phyloP scores from a whole-genome alignment of 202 grass and related monocot genomes.

The Schoenoplectus tabernaemontani region DNA sequence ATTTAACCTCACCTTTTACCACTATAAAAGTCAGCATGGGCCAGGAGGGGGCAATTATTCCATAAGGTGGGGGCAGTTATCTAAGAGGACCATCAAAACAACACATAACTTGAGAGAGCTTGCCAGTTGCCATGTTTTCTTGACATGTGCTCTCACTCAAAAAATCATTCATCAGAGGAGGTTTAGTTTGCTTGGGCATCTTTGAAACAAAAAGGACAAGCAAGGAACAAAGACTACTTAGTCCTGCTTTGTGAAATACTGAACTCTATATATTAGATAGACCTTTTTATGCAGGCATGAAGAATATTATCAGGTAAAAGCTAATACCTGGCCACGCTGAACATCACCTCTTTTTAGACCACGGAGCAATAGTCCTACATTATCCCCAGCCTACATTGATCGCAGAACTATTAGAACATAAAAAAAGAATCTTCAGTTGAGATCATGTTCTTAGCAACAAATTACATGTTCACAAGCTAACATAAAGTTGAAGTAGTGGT shows the following conservation, averaged over 20 bases:
- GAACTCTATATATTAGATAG: neutral
- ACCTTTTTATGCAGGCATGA: neutral
- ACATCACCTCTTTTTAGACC: slow-evolving; percentile 91
- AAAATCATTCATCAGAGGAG: neutral
- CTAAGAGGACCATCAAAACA: neutral
- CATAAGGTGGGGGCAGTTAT: neutral
- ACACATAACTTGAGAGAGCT: neutral
- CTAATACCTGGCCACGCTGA: slow-evolving; percentile 73
- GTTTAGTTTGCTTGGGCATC: neutral
- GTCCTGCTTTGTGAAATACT: neutral
- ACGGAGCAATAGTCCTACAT: slow-evolving; percentile 95
- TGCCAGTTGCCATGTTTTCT: neutral
- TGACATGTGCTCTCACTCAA: neutral
- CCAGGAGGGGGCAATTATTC: neutral
- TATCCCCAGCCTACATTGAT: slow-evolving; percentile 74
- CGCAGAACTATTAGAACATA: neutral
- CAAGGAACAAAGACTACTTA: neutral
- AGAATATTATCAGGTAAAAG: neutral
- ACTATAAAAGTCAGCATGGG: neutral
- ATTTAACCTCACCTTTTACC: neutral
- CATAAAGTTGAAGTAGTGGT: slow-evolving; percentile 1
- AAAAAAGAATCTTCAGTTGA: neutral
- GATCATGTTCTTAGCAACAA: neutral
- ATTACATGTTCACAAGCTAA: slow-evolving; percentile 2
- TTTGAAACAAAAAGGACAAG: neutral